Evolutionary conservation across 2,329 filamentous ascomycete species (phyloP), one percentile per base, ranked within the genome.

Genomic region (Paecilomyces sp.): DNA sequence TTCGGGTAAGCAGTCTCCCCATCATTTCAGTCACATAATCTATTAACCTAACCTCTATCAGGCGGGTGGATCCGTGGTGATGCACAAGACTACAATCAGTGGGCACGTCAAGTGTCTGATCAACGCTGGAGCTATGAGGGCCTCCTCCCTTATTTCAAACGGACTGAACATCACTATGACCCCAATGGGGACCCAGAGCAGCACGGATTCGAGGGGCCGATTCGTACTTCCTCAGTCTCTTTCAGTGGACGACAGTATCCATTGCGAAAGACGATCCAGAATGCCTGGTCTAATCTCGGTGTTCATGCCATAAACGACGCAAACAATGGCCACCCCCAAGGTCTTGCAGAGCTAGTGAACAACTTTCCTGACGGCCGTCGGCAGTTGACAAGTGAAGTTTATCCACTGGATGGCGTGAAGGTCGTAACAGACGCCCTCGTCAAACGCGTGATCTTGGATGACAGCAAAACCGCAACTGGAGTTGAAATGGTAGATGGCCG

Each of bases 31-130:
- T 24, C 50, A 13, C 50, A 53, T 28, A 53, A 18, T 24, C 9
- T 53, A 25, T 28, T 47, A 31, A 52, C 36, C 31, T 13, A 25
- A 3, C 22, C 30, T 18, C 8, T 24, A 7, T 25, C 34, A 52
- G 56, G 57, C 1, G 57, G 53, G 47, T 59, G 58, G 58, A 51
- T 41, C 36, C 55, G 55, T 36, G 55, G 56, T 11, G 33, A 56
- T 58, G 55, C 55, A 11, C 50, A 33, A 50, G 58, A 58, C 52
- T 57, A 55, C 52, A 31, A 58, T 34, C 11, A 52, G 4, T 56
- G 55, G 22, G 31, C 36, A 22, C 31, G 8, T 52, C 50, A 24
- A 53, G 50, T 53, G 13, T 24, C 22, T 24, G 50, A 53, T 53
- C 25, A 53, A 8, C 50, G 50, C 50, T 53, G 25, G 50, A 53